A percentile compares a stretch with the other conserved stretches of the same genome.
Evolutionary conservation across 1,139 yeast species (phyloP).

Genomic region (Kodamaea suecica): DNA sequence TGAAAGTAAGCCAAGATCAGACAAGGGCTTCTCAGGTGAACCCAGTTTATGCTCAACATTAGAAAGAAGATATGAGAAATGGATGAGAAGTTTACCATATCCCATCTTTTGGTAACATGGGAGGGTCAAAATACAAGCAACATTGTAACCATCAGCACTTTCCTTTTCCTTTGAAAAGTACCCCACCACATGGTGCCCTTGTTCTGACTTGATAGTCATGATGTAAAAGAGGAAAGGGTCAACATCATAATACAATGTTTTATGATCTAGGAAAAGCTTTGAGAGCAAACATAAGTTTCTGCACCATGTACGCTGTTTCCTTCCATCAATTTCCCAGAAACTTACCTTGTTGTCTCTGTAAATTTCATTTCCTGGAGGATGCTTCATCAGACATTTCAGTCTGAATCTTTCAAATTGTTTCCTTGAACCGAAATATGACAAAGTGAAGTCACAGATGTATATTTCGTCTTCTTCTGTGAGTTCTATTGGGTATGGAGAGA

Average conservation of each 20-base stretch:
- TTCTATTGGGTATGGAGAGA: constrained; percentile 94
- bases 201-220: constrained; percentile 84
- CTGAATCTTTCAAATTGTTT: constrained; percentile 93
- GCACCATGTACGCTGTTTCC: constrained; percentile 96
- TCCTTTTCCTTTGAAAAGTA: constrained; percentile 96
- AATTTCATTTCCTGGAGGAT: constrained; percentile 98
- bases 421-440: constrained; percentile 82
- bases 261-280: constrained; percentile 89
- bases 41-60: constrained; percentile 87
- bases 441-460: constrained; percentile 87
- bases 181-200: constrained; percentile 94
- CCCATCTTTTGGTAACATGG: constrained; percentile 98
- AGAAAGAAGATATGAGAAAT: constrained; percentile 87
- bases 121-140: constrained; percentile 91
- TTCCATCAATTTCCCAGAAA: constrained; percentile 94
- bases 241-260: constrained; percentile 92
- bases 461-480: constrained; percentile 86
- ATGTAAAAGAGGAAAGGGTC: constrained; percentile 95
- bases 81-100: constrained; percentile 85
- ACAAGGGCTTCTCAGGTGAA: constrained; percentile 94
- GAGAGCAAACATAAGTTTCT: constrained; percentile 86
- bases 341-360: constrained; percentile 76
- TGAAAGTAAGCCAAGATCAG: constrained; percentile 88
- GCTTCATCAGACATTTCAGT: constrained; percentile 77
- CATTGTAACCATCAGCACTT: constrained; percentile 91